Conservation (phyloP, 176 grass and related monocot genomes). For the Phoenix roebelenii region DNA sequence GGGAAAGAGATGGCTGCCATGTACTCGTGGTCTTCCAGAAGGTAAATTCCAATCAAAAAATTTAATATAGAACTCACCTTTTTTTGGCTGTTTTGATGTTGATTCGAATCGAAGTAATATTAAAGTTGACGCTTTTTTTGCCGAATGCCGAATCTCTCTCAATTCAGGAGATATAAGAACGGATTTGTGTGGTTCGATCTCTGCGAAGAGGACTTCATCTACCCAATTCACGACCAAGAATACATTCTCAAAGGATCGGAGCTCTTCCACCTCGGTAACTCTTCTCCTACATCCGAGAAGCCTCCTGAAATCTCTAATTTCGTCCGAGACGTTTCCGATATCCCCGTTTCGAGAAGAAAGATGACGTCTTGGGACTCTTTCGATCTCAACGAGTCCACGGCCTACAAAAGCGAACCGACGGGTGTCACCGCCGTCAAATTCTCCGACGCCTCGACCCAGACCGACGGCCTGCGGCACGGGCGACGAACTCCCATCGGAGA, state of each 20-base stretch:
- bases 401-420: too few relatives aligned
- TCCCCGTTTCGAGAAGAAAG: conserved; percentile 7
- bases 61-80: too few relatives aligned
- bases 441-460: too few relatives aligned
- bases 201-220: conserved; percentile 58
- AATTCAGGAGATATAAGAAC: conserved; percentile 68
- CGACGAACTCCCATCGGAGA: too few relatives aligned
- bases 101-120: too few relatives aligned
- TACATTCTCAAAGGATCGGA: conserved; percentile 95
- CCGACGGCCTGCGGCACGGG: too few relatives aligned
- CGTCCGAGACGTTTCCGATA: background rate
- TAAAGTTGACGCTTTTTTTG: too few relatives aligned
- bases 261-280: conserved; percentile 20
- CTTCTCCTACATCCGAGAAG: conserved; percentile 30
- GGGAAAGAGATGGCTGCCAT: conserved; percentile 9
- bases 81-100: too few relatives aligned
- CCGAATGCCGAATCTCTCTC: too few relatives aligned
- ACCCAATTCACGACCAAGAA: conserved; percentile 62
- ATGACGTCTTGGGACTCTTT: too few relatives aligned
- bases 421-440: too few relatives aligned
- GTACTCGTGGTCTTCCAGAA: conserved; percentile 6
- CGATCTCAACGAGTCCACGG: too few relatives aligned
- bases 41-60: background rate
- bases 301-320: conserved; percentile 7
- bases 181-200: conserved; percentile 94